phyloP scores from a whole-genome alignment of 345 rosid species.

The Melastoma malabathricum region DNA sequence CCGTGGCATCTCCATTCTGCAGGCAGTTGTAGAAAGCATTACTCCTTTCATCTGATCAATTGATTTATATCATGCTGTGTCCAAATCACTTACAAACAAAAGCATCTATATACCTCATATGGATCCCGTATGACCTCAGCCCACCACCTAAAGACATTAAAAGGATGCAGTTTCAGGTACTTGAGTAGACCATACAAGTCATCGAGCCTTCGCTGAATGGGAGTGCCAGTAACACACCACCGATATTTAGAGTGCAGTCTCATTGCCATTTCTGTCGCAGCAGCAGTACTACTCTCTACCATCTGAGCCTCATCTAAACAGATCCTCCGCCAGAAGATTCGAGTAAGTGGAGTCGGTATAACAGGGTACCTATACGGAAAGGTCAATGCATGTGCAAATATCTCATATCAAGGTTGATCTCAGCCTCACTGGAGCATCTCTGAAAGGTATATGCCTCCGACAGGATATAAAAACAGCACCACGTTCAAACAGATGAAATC shows the following conservation, averaged over 20 bases:
- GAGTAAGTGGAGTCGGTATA: slow-evolving; percentile 70
- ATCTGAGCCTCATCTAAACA: slow-evolving; percentile 98
- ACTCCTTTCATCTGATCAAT: background rate
- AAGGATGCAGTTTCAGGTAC: slow-evolving; percentile 75
- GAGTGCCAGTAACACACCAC: slow-evolving; percentile 98
- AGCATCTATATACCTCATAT: slow-evolving; percentile 45
- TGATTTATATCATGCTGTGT: slow-evolving; percentile 1
- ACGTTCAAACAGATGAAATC: too few species aligned
- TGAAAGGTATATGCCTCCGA: too few species aligned
- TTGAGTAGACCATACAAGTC: slow-evolving; percentile 76
- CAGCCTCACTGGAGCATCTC: background rate
- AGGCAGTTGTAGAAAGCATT: slow-evolving; percentile 7
- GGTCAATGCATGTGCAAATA: background rate
- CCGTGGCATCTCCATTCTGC: slow-evolving; percentile 59
- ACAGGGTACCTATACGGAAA: slow-evolving; percentile 67
- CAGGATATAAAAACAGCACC: too few species aligned
- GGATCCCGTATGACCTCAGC: slow-evolving; percentile 77
- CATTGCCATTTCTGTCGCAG: slow-evolving; percentile 94
- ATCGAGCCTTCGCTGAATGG: slow-evolving; percentile 88
- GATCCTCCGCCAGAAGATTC: slow-evolving; percentile 95
- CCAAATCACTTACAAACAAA: background rate
- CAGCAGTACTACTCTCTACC: slow-evolving; percentile 93
- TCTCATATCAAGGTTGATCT: background rate
- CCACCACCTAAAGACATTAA: slow-evolving; percentile 84
- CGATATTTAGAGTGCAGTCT: slow-evolving; percentile 64